These are phyloP conservation scores for Mortierella sp. DNA, from an alignment of 371 early-diverging fungal species.

Conservation along the genomic window DNA sequence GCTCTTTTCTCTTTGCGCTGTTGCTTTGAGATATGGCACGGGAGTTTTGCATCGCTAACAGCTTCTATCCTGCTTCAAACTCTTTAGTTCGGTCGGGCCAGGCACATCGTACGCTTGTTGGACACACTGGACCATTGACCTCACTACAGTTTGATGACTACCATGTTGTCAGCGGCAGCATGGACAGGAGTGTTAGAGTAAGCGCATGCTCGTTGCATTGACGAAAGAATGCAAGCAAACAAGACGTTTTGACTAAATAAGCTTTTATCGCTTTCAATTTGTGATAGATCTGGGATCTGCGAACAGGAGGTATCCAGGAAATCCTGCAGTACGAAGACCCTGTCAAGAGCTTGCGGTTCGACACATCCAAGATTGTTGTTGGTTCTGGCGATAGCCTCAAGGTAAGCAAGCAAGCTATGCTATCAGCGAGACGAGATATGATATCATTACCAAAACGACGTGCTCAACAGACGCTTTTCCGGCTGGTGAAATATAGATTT, in stretches of 20 bases:
- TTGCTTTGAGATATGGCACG: not conserved
- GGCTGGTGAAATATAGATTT: constrained; percentile 57
- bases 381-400: constrained; percentile 66
- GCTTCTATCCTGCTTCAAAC: not conserved
- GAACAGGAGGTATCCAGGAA: constrained; percentile 78
- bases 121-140: constrained; percentile 81
- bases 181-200: constrained; percentile 83
- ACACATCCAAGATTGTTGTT: constrained; percentile 65
- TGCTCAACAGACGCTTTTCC: not conserved
- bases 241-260: not conserved
- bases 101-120: constrained; percentile 80
- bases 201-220: constrained; percentile 19
- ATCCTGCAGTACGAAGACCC: constrained; percentile 67
- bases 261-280: not conserved
- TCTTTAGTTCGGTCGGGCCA: constrained; percentile 80
- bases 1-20: constrained; percentile 27
- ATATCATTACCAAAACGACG: not conserved
- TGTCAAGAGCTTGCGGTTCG: constrained; percentile 74
- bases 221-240: not conserved
- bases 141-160: constrained; percentile 84
- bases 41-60: not conserved
- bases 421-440: not conserved
- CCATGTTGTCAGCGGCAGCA: constrained; percentile 83
- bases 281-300: constrained; percentile 86
- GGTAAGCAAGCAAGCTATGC: constrained; percentile 47